phyloP scores from a whole-genome alignment of 2,329 filamentous ascomycete species.

The Colletotrichum graminicola region DNA sequence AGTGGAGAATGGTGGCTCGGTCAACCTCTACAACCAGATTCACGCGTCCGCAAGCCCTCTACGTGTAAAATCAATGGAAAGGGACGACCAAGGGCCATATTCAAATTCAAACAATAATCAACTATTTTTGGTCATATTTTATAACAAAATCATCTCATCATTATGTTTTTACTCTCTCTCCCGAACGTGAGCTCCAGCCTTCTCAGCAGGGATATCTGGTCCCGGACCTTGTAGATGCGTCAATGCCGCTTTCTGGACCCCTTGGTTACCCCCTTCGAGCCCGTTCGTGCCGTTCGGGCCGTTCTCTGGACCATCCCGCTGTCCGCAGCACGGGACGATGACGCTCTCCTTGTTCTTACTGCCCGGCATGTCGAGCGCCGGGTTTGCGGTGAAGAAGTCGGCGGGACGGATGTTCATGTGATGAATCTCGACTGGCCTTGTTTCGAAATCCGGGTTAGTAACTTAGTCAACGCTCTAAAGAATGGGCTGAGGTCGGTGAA shows the following conservation, averaged over 20 bases:
- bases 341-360: conserved; percentile 56
- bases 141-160: rapidly evolving
- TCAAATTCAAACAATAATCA: background rate
- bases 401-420: conserved; percentile 59
- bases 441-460: background rate
- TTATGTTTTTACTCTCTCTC: background rate
- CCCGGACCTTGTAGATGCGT: conserved; percentile 51
- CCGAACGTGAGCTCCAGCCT: conserved; percentile 42
- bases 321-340: conserved; percentile 53
- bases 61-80: no score
- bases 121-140: no score
- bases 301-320: background rate
- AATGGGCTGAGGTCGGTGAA: background rate
- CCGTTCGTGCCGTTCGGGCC: background rate
- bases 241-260: conserved; percentile 44
- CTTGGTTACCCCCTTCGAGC: conserved; percentile 23
- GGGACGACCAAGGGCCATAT: no score
- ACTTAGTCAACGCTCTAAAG: background rate
- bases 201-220: conserved; percentile 45
- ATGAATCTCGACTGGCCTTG: conserved; percentile 62
- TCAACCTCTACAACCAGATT: no score
- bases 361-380: conserved; percentile 59
- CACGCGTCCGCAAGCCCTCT: no score
- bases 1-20: no score
- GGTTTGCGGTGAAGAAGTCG: conserved; percentile 62